Evolutionary conservation across 192 early-diverging fungal genomes (phyloP).

Genomic region (Chytriomyces sp.): DNA sequence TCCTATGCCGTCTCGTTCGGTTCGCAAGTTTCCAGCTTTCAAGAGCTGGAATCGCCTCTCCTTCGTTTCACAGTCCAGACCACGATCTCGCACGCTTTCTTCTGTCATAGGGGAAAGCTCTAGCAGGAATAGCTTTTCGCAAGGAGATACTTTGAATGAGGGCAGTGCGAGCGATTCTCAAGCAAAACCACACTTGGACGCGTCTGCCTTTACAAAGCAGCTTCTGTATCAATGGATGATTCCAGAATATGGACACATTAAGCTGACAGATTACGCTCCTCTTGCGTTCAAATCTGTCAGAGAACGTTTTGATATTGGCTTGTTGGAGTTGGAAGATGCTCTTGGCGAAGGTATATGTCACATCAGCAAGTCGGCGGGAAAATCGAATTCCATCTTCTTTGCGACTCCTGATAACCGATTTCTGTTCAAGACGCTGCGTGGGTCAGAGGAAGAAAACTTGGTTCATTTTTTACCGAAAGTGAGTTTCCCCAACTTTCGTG

Average conservation of each 20-base stretch:
- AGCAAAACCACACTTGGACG: neutral
- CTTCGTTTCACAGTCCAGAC: no score
- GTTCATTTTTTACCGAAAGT: slow-evolving; percentile 34
- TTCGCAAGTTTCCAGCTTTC: neutral
- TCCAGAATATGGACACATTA: slow-evolving; percentile 34
- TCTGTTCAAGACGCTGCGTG: slow-evolving; percentile 45
- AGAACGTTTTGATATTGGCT: slow-evolving; percentile 29
- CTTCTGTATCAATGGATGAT: slow-evolving; percentile 39
- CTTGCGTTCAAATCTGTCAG: slow-evolving; percentile 38
- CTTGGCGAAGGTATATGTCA: slow-evolving; percentile 9
- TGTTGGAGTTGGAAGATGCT: slow-evolving; percentile 21
- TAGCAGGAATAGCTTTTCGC: neutral
- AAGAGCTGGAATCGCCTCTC: no score
- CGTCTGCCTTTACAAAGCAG: slow-evolving; percentile 30
- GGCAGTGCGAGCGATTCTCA: neutral
- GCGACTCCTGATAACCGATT: slow-evolving; percentile 33
- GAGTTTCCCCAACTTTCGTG: neutral
- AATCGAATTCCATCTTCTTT: slow-evolving; percentile 44
- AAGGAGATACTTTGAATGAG: neutral
- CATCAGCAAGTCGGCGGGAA: slow-evolving; percentile 31
- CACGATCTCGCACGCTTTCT: no score
- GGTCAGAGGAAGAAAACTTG: slow-evolving; percentile 41
- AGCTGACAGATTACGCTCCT: slow-evolving; percentile 42
- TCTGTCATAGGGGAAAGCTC: neutral
- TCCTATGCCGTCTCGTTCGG: neutral